These are phyloP conservation scores for Boletus patriciae DNA, from an alignment of 768 basidiomycete genomes.

Conservation along the genomic window DNA sequence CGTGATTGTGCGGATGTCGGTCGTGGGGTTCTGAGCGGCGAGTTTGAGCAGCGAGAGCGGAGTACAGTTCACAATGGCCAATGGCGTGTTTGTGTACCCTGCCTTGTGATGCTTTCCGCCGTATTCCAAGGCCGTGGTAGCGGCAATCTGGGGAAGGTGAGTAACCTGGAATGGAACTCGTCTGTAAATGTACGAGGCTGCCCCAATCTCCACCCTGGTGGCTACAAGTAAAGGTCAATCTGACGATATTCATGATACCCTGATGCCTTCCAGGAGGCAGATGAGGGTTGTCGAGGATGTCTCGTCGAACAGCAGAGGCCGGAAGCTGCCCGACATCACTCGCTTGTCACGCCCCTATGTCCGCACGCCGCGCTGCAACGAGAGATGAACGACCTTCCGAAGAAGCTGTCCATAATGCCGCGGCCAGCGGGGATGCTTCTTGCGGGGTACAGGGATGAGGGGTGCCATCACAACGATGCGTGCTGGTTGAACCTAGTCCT, in stretches of 20 bases:
- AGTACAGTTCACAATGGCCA: slow-evolving; percentile 38
- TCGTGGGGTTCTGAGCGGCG: slow-evolving; percentile 52
- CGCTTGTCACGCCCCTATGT: too few relatives aligned
- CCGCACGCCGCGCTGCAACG: too few relatives aligned
- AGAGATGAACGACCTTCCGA: too few relatives aligned
- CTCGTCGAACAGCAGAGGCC: too few relatives aligned
- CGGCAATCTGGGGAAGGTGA: slow-evolving; percentile 36
- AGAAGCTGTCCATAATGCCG: too few relatives aligned
- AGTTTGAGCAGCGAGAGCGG: slow-evolving; percentile 61
- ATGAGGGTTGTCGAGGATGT: too few relatives aligned
- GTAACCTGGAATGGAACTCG: not conserved
- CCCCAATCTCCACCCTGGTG: slow-evolving; percentile 55
- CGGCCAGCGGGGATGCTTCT: too few relatives aligned
- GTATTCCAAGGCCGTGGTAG: slow-evolving; percentile 33
- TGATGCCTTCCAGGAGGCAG: too few relatives aligned
- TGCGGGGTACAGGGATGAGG: too few relatives aligned
- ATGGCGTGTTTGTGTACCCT: slow-evolving; percentile 53
- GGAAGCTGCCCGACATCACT: too few relatives aligned
- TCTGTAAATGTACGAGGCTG: slow-evolving; percentile 26
- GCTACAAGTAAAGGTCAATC: slow-evolving; percentile 31
- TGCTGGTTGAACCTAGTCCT: too few relatives aligned
- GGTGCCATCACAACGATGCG: too few relatives aligned
- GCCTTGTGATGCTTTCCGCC: slow-evolving; percentile 48
- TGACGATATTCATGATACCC: slow-evolving; percentile 46
- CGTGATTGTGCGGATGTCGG: slow-evolving; percentile 74